A percentile compares a stretch with the other conserved stretches of the same genome.
These are phyloP conservation scores for Didymella sp. DNA, from an alignment of 2,329 filamentous ascomycete genomes.

Conservation along the genomic window DNA sequence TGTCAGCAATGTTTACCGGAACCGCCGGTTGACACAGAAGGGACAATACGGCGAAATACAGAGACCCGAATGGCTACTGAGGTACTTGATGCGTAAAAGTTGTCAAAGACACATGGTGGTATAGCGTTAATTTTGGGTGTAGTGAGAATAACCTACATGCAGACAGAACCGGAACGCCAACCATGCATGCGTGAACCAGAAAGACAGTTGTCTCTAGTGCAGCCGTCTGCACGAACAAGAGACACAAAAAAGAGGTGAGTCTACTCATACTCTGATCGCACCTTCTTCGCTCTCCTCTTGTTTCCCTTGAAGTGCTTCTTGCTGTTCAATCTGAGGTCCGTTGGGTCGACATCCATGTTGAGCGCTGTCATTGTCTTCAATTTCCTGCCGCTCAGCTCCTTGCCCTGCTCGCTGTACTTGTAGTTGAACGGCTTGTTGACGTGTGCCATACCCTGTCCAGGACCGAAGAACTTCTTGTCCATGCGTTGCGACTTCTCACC, in stretches of 20 bases:
- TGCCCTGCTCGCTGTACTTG: constrained; percentile 87
- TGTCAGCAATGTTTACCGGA: constrained; percentile 3
- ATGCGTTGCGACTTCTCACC: constrained; percentile 78
- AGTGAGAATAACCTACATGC: background rate
- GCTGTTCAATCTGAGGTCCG: constrained; percentile 71
- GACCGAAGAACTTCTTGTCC: constrained; percentile 88
- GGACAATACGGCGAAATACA: background rate
- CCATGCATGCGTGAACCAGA: constrained; percentile 13
- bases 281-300: constrained; percentile 66
- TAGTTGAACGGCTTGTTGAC: constrained; percentile 84
- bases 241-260: background rate
- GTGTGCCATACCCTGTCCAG: constrained; percentile 67
- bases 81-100: background rate
- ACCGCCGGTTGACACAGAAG: background rate
- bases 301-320: constrained; percentile 98
- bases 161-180: constrained; percentile 10
- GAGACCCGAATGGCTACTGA: background rate
- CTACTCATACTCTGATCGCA: constrained; percentile 51
- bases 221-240: background rate
- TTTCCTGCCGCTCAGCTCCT: constrained; percentile 83
- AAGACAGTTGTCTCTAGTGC: background rate
- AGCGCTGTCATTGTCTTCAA: constrained; percentile 79
- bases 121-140: constrained; percentile 8
- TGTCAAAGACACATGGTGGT: background rate
- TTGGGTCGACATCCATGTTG: constrained; percentile 83